Percentiles rank a stretch among this genome's conserved stretches.
Conservation (phyloP, 129 eudicot genomes). For the Silybum marianum region DNA sequence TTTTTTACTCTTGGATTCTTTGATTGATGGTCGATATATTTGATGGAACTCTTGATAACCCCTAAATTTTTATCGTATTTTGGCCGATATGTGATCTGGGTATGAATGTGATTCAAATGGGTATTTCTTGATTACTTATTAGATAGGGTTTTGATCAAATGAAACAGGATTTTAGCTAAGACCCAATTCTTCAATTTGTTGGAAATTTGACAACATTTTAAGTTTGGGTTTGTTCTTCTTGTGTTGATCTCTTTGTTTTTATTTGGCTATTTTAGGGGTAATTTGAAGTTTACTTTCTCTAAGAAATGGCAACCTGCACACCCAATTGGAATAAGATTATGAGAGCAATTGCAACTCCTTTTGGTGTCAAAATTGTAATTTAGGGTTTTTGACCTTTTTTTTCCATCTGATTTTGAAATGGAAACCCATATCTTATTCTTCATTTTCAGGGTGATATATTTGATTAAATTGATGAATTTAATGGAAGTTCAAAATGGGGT, state of each 20-base stretch:
- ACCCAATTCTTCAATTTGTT: conserved; percentile 7
- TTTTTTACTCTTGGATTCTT: conserved; percentile 24
- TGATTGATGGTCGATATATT: conserved; percentile 10
- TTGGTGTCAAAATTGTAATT: conserved; percentile 4
- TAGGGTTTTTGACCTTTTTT: conserved; percentile 23
- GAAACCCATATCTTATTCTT: neutral
- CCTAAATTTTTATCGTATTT: conserved; percentile 8
- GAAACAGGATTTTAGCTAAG: neutral
- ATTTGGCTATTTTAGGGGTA: conserved; percentile 24
- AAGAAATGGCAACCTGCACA: conserved; percentile 1
- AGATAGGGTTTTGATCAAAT: conserved; percentile 22
- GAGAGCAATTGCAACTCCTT: neutral
- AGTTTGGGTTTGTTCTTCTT: conserved; percentile 18
- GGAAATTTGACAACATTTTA: conserved; percentile 11
- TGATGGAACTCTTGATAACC: conserved; percentile 18
- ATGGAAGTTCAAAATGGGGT: conserved; percentile 13
- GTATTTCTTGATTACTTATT: conserved; percentile 2
- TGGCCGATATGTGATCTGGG: neutral
- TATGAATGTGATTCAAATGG: conserved; percentile 18
- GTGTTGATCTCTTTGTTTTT: conserved; percentile 17
- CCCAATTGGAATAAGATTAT: conserved; percentile 21
- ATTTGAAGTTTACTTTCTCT: conserved; percentile 1
- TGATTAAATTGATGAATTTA: conserved; percentile 12
- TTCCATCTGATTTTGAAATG: conserved; percentile 3
- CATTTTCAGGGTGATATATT: conserved; percentile 3